phyloP scores from a whole-genome alignment of 495 filamentous ascomycete species.

The Clavariopsis aquatica region DNA sequence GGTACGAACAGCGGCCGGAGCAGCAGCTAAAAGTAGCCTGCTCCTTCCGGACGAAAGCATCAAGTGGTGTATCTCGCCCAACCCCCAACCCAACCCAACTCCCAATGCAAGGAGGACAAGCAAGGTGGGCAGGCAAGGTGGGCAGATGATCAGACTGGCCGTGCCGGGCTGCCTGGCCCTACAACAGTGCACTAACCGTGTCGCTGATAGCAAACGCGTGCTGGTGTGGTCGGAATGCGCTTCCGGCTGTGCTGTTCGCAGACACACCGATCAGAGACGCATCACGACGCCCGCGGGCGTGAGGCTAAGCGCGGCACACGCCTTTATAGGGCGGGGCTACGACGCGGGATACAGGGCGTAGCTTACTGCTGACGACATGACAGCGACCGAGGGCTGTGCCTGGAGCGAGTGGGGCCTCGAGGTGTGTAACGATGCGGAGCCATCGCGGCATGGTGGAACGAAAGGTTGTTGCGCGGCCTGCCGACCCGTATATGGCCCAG shows the following conservation, averaged over 20 bases:
- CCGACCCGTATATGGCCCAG: not conserved
- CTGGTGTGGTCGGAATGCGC: not conserved
- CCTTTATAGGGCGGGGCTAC: conserved; percentile 5
- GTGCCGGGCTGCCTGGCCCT: conserved; percentile 2
- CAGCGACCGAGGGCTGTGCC: conserved; percentile 8
- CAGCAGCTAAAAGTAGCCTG: not conserved
- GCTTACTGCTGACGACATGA: not conserved
- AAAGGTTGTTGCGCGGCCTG: conserved; percentile 3
- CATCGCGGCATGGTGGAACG: not conserved
- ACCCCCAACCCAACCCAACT: not conserved
- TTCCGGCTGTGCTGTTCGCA: not conserved
- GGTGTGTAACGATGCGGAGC: conserved; percentile 2
- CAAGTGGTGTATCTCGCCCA: not conserved
- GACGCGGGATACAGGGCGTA: not conserved
- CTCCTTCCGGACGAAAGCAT: not conserved
- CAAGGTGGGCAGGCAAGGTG: too few species aligned
- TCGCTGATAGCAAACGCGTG: not conserved
- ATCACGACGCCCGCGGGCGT: not conserved
- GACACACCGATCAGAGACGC: conserved; percentile 14
- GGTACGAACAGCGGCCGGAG: not conserved
- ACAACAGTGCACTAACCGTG: not conserved
- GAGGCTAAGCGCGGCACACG: conserved; percentile 12
- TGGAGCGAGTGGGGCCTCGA: conserved; percentile 4
- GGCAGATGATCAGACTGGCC: not conserved
- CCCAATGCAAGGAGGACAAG: not conserved